Evolutionary conservation across 495 filamentous ascomycete genomes (phyloP).

Genomic region (Cercophora scortea): DNA sequence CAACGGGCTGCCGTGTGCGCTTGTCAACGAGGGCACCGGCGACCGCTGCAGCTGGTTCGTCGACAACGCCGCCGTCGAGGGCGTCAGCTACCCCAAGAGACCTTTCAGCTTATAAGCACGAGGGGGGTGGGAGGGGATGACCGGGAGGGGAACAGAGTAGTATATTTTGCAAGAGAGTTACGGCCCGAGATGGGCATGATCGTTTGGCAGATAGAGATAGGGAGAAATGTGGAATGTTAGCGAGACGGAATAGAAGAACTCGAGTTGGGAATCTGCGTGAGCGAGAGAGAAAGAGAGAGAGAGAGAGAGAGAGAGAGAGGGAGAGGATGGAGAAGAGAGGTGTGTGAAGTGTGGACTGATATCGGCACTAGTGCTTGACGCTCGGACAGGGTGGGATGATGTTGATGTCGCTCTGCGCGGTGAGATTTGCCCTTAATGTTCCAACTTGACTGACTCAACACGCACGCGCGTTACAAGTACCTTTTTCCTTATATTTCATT

Average conservation of each 20-base stretch:
- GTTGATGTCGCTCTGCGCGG: too few species aligned
- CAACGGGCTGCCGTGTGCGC: constrained; percentile 74
- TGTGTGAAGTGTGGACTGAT: too few species aligned
- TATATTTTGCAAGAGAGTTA: not conserved
- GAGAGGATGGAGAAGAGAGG: not conserved
- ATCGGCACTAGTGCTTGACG: too few species aligned
- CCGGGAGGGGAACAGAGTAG: not conserved
- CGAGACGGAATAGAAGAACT: too few species aligned
- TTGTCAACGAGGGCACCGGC: constrained; percentile 75
- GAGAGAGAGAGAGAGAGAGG: not conserved
- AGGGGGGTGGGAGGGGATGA: not conserved
- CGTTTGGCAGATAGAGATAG: not conserved
- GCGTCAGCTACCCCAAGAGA: constrained; percentile 69
- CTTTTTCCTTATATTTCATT: too few species aligned
- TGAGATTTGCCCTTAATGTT: too few species aligned
- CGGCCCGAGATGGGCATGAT: not conserved
- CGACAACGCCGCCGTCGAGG: constrained; percentile 72
- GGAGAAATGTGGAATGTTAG: too few species aligned
- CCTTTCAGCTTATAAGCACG: constrained; percentile 27
- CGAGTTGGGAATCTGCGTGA: too few species aligned
- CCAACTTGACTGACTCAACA: too few species aligned
- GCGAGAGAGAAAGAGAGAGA: too few species aligned
- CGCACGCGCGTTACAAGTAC: too few species aligned
- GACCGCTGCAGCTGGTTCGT: constrained; percentile 95
- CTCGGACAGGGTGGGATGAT: too few species aligned